phyloP scores from a whole-genome alignment of 352 stramenopile genomes.

The Globisporangium orthogonon region DNA sequence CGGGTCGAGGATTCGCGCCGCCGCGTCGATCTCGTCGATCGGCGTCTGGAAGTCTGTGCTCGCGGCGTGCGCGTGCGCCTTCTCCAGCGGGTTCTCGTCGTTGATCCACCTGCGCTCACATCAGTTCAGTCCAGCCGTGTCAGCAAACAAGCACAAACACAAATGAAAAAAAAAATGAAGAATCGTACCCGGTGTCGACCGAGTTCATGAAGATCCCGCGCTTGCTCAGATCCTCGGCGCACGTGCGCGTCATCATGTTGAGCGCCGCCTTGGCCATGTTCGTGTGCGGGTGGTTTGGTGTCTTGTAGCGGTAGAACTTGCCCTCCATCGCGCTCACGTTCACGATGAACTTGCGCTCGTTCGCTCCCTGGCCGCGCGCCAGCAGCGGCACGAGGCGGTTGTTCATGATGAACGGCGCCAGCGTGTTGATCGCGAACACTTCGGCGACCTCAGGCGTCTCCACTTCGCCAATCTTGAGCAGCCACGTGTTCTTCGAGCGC shows the following conservation, averaged over 20 bases:
- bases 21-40: constrained; percentile 96
- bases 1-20: constrained; percentile 92
- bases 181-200: constrained; percentile 91
- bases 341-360: constrained; percentile 91
- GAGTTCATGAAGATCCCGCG: constrained; percentile 96
- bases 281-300: constrained; percentile 95
- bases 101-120: constrained; percentile 91
- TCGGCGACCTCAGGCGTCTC: constrained; percentile 82
- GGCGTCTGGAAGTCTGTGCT: constrained; percentile 95
- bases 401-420: constrained; percentile 97
- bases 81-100: constrained; percentile 95
- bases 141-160: background rate
- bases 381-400: constrained; percentile 90
- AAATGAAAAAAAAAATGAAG: background rate
- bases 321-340: constrained; percentile 98
- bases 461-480: constrained; percentile 93
- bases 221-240: constrained; percentile 92
- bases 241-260: constrained; percentile 99
- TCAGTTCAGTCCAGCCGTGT: too few species aligned
- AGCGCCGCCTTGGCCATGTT: constrained; percentile 98
- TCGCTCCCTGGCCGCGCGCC: constrained; percentile 32
- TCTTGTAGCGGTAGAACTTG: constrained; percentile 98
- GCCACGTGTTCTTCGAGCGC: constrained; percentile 92
- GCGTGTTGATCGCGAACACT: constrained; percentile 92
- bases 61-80: constrained; percentile 88